These are phyloP conservation scores for Chrysochromulina parva DNA, from an alignment of 78 protist species.

Conservation along the genomic window DNA sequence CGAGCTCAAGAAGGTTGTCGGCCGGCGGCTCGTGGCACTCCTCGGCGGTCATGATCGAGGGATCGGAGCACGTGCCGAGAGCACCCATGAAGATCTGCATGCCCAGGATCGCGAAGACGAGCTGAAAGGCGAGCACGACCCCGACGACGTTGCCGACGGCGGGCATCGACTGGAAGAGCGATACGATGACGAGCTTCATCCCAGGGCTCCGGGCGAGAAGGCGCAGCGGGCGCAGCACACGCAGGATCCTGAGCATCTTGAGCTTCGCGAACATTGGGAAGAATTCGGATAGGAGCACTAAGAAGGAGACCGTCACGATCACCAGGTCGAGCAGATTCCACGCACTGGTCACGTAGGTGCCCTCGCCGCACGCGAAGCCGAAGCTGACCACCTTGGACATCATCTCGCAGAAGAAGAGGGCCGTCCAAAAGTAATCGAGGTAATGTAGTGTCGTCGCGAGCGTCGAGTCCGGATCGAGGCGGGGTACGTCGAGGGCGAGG, in stretches of 20 bases:
- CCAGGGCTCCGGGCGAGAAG: conserved; percentile 9
- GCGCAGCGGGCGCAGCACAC: too few species aligned
- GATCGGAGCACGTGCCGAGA: too few species aligned
- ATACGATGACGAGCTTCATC: neutral
- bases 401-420: neutral
- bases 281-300: neutral
- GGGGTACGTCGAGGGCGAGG: neutral
- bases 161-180: neutral
- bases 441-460: neutral
- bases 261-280: neutral
- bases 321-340: conserved; percentile 46
- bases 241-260: conserved; percentile 40
- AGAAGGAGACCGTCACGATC: conserved; percentile 4
- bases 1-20: too few species aligned
- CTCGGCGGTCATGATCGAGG: too few species aligned
- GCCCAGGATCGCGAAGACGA: too few species aligned
- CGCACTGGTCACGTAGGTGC: neutral
- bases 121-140: too few species aligned
- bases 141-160: neutral
- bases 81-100: too few species aligned
- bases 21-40: too few species aligned
- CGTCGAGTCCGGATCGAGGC: neutral
- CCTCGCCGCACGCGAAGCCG: too few species aligned
- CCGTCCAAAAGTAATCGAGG: neutral
- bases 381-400: too few species aligned